Percentiles rank a stretch among this genome's conserved stretches.
These are phyloP conservation scores for Kurtzmaniella fragi DNA, from an alignment of 805 yeast genomes.

Conservation along the genomic window DNA sequence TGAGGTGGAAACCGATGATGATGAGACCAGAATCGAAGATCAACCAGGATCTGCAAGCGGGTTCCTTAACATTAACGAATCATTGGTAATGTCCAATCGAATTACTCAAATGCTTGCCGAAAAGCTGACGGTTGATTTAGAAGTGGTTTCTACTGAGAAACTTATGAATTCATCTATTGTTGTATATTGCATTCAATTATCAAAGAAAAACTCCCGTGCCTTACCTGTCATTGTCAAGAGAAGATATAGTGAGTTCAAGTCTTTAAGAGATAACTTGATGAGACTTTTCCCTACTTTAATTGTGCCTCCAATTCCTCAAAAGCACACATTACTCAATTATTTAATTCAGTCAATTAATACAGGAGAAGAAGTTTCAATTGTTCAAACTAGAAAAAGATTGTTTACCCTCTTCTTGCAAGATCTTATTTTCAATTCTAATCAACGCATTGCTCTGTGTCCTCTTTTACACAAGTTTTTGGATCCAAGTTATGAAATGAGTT, in stretches of 20 bases:
- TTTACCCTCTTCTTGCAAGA: slow-evolving; percentile 41
- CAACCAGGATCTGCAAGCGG: background rate
- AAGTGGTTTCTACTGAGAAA: slow-evolving; percentile 30
- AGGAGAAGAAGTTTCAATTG: slow-evolving; percentile 29
- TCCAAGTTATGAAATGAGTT: slow-evolving; percentile 44
- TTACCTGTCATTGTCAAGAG: slow-evolving; percentile 32
- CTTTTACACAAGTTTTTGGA: slow-evolving; percentile 46
- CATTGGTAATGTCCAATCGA: slow-evolving; percentile 16
- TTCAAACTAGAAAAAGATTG: slow-evolving; percentile 46
- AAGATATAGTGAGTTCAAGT: slow-evolving; percentile 40
- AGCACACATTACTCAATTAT: slow-evolving; percentile 42
- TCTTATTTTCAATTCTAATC: slow-evolving; percentile 25
- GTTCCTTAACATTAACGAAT: slow-evolving; percentile 2
- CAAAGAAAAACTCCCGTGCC: slow-evolving; percentile 11
- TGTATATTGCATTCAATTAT: slow-evolving; percentile 31
- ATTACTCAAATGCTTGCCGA: slow-evolving; percentile 25
- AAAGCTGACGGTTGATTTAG: slow-evolving; percentile 18
- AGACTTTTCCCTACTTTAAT: slow-evolving; percentile 36
- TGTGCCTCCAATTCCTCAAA: slow-evolving; percentile 42
- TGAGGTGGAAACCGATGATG: background rate
- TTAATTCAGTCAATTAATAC: slow-evolving; percentile 35
- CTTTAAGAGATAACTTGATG: slow-evolving; percentile 32
- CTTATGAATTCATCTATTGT: slow-evolving; percentile 29
- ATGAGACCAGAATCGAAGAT: background rate
- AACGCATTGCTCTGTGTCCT: slow-evolving; percentile 28